Evolutionary conservation across 2,329 filamentous ascomycete genomes (phyloP), one percentile per base, ranked within the genome.

Genomic region (Sclerotinia nivalis): DNA sequence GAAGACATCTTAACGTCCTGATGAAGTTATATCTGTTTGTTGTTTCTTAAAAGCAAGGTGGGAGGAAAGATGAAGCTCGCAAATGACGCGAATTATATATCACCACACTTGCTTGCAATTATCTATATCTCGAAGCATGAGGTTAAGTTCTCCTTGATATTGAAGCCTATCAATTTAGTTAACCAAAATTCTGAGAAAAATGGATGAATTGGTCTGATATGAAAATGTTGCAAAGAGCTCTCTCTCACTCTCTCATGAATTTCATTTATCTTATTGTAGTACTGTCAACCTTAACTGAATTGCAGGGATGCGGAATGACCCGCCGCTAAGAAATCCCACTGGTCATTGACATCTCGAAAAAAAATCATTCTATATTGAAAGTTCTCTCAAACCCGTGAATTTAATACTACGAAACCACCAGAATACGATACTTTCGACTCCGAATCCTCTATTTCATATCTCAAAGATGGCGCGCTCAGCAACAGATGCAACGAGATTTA

Each of bases 401-500:
- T 72, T 75, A 74, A 74, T 54, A 56, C 68, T 62, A 71, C 50
- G n/a, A 60, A 34, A 66, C 28, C 60, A 40, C 62, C 13, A 69
- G 22, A 31, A 40, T 34, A 65, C 31, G 50, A 56, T 43, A 43
- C 28, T 66, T 43, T 28, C 4, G 25, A 43, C 52, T 65, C 37
- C 34, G 50, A 50, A 50, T 52, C 43, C 31, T 37, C 25, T 31
- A 20, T 54, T 62, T 6, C 37, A 58, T 52, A 28, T 34, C 37
- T 18, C 45, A 54, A 50, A 68, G 37, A 83, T 82, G 73, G 85
- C 90, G 71, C 89, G 91, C 78, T 92, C 88, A 81, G 89, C 91
- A 79, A 88, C 87, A 76, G 92, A 94, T 80, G 92, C 92, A 74
- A 96, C 92, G 76, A 89, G 91, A 78, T 96, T 92, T 81, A 92